Evolutionary conservation across 2,329 filamentous ascomycete species (phyloP), one percentile per base, ranked within the genome.

Genomic region (Aspergillus hortae): DNA sequence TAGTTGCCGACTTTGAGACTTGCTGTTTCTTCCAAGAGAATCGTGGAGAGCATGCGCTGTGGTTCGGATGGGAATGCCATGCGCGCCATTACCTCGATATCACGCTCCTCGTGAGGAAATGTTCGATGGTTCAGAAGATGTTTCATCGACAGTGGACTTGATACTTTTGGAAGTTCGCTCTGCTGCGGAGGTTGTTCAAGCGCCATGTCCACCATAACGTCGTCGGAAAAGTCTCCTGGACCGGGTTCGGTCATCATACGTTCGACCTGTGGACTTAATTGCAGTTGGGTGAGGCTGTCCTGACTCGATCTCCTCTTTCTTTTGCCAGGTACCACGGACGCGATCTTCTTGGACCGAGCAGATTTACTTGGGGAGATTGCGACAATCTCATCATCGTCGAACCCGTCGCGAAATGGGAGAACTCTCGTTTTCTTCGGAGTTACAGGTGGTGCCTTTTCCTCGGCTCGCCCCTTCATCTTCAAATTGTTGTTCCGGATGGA

Each of bases 361-460:
- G 75, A 73, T 58, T 78, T 83, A 48, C 76, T 81, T 4, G 82
- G 82, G 2, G 82, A 84, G 1, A 76, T 65, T 55, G 79, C 72
- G 51, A 78, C 67, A 7, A 86, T 76, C 61, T 86, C 81, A 50
- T 80, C 77, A 56, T 86, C 81, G 51, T 85, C 81, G 61, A 87
- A 87, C 15, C 84, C 84, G 69, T 87, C 84, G 14, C 82, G 76
- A 33, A 80, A 75, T 2, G 76, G 74, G 1, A 77, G 67, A 6
- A 67, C 66, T 55, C 71, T 75, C n/a, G 70, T 66, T 57, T 77
- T 80, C 53, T 69, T 79, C 0, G 81, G 81, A 1, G 81, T 83
- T 1, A 70, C 62, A 1, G 77, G 77, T 36, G 68, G 72, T 21
- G 57, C 52, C 48, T 67, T 71, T 14, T 72, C 72, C 12, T 68